These are phyloP conservation scores for Aspergillus aculeatus DNA, from an alignment of 2,329 filamentous ascomycete genomes.

Conservation along the genomic window DNA sequence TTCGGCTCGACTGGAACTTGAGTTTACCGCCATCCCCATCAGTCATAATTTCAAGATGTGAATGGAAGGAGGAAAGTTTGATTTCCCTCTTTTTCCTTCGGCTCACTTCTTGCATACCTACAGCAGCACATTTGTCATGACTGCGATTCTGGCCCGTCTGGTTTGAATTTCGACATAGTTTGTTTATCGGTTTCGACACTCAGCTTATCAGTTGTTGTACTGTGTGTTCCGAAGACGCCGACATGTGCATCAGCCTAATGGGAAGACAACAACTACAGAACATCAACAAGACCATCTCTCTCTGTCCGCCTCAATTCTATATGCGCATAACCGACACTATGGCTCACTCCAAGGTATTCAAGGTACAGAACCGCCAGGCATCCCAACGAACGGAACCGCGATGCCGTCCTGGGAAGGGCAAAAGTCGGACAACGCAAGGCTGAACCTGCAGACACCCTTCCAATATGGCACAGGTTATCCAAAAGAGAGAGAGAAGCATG, in stretches of 20 bases:
- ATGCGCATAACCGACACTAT: not conserved
- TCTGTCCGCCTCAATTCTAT: not conserved
- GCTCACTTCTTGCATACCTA: not conserved
- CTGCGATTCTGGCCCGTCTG: not conserved
- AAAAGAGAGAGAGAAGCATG: not conserved
- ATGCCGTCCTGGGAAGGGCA: not conserved
- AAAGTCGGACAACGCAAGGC: not conserved
- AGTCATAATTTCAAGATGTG: not conserved
- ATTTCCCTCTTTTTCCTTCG: not conserved
- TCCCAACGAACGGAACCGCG: not conserved
- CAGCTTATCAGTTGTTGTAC: not conserved
- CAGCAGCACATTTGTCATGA: not conserved
- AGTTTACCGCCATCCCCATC: not conserved
- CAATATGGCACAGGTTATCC: not conserved
- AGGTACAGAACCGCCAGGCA: not conserved
- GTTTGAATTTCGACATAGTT: not conserved
- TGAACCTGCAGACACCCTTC: not conserved
- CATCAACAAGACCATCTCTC: not conserved
- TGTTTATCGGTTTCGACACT: not conserved
- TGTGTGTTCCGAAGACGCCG: too few species aligned
- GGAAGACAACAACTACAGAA: not conserved
- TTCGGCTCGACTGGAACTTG: not conserved
- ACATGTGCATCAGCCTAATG: not conserved
- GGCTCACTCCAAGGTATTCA: not conserved
- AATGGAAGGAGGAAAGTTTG: not conserved